These are phyloP conservation scores for Musa schizocarpa DNA, from an alignment of 176 grass and related monocot genomes.

Conservation along the genomic window DNA sequence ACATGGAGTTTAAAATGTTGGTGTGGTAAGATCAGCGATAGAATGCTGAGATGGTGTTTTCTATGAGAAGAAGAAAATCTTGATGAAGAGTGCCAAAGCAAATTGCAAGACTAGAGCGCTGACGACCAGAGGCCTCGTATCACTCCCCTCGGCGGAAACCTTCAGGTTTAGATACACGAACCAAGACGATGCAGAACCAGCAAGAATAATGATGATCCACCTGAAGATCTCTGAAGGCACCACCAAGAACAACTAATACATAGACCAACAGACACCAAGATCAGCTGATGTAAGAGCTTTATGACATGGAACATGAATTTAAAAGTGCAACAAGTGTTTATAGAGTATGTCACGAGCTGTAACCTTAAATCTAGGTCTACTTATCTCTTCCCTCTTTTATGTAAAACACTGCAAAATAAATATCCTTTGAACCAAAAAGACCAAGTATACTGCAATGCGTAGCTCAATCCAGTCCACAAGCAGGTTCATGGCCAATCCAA, in stretches of 20 bases:
- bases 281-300: not conserved
- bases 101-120: slow-evolving; percentile 68
- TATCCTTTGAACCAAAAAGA: not conserved
- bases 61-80: slow-evolving; percentile 95
- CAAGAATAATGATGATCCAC: slow-evolving; percentile 70
- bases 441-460: not conserved
- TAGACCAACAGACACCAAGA: not conserved
- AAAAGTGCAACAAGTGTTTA: not conserved
- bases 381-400: not conserved
- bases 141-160: slow-evolving; percentile 50
- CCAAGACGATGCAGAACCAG: slow-evolving; percentile 72
- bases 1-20: not conserved
- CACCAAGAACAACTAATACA: slow-evolving; percentile 69
- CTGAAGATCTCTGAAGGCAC: slow-evolving; percentile 77
- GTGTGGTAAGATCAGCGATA: not conserved
- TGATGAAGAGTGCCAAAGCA: slow-evolving; percentile 81
- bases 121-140: slow-evolving; percentile 53
- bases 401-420: not conserved
- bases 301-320: not conserved
- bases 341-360: not conserved
- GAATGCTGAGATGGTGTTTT: not conserved
- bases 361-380: not conserved
- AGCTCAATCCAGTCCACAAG: not conserved
- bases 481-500: not conserved
- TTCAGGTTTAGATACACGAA: slow-evolving; percentile 78